Evolutionary conservation across 768 basidiomycete genomes (phyloP).

Genomic region (Calocybe indica): DNA sequence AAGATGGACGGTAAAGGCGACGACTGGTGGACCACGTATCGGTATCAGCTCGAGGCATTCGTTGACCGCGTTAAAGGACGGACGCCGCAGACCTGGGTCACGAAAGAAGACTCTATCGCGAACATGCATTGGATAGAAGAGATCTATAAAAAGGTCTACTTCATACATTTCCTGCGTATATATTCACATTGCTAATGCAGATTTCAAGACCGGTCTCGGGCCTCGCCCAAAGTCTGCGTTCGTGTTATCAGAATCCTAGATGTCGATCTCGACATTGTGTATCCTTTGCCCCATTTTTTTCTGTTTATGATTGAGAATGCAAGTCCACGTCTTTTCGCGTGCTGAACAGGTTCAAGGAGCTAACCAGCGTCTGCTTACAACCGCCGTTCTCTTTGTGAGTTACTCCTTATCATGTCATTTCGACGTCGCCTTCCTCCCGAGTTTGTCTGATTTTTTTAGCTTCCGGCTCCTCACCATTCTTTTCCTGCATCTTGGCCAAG

Average conservation of each 20-base stretch:
- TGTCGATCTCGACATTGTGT: too few relatives aligned
- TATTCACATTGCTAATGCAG: not conserved
- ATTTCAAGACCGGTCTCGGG: not conserved
- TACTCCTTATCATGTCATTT: not conserved
- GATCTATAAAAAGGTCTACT: conserved; percentile 44
- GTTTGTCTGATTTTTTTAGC: not conserved
- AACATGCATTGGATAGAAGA: conserved; percentile 56
- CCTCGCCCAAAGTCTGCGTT: conserved; percentile 7
- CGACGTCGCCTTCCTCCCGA: not conserved
- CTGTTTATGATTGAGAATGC: too few relatives aligned
- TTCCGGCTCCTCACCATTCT: not conserved
- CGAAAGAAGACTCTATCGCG: conserved; percentile 44
- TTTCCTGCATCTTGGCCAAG: not conserved
- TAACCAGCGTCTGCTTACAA: too few relatives aligned
- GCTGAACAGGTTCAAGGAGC: too few relatives aligned
- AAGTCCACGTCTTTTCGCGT: too few relatives aligned
- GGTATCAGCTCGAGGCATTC: conserved; percentile 59
- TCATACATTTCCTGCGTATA: not conserved
- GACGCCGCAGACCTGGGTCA: conserved; percentile 48
- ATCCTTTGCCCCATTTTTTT: too few relatives aligned
- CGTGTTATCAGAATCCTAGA: not conserved
- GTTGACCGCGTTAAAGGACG: conserved; percentile 52
- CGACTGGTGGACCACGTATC: conserved; percentile 52
- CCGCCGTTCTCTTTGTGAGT: too few relatives aligned
- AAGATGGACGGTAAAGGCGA: conserved; percentile 39